phyloP scores from a whole-genome alignment of 73 alveolate genomes.

The Paramecium bursaria region DNA sequence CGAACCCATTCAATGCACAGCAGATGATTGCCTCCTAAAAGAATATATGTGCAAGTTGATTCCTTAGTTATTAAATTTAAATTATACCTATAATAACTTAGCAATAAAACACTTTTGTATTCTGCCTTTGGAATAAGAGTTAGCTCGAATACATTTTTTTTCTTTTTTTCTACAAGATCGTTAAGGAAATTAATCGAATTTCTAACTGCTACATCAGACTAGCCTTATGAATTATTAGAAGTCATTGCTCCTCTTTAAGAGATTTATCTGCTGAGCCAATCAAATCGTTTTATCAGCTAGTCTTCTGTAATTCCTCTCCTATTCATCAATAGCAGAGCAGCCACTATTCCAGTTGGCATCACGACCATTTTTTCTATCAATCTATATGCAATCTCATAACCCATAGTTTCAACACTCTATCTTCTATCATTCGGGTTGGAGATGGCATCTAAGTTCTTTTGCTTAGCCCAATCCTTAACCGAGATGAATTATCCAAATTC shows the following conservation, averaged over 20 bases:
- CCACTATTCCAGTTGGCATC: constrained; percentile 88
- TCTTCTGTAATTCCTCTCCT: constrained; percentile 91
- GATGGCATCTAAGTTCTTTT: constrained; percentile 47
- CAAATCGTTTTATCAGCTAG: constrained; percentile 77
- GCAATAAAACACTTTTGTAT: constrained; percentile 85
- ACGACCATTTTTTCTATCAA: constrained; percentile 75
- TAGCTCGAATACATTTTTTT: constrained; percentile 87
- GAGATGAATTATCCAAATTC: constrained; percentile 82
- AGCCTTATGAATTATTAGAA: constrained; percentile 66
- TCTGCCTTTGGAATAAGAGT: constrained; percentile 79
- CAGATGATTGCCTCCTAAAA: constrained; percentile 78
- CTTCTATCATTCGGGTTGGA: constrained; percentile 42
- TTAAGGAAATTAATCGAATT: constrained; percentile 70
- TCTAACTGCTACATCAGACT: constrained; percentile 72
- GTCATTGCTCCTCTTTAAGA: constrained; percentile 77
- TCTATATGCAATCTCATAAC: constrained; percentile 67
- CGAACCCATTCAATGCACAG: constrained; percentile 82
- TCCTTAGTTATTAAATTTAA: too few relatives aligned
- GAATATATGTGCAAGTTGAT: constrained; percentile 78
- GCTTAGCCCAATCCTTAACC: constrained; percentile 60
- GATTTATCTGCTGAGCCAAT: constrained; percentile 79
- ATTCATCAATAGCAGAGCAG: constrained; percentile 81
- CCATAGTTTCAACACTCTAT: constrained; percentile 65
- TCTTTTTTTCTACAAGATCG: constrained; percentile 68
- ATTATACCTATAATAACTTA: constrained; percentile 89